Evolutionary conservation across 1,284 basidiomycete species (phyloP).

Genomic region (Jaminaea rosea): DNA sequence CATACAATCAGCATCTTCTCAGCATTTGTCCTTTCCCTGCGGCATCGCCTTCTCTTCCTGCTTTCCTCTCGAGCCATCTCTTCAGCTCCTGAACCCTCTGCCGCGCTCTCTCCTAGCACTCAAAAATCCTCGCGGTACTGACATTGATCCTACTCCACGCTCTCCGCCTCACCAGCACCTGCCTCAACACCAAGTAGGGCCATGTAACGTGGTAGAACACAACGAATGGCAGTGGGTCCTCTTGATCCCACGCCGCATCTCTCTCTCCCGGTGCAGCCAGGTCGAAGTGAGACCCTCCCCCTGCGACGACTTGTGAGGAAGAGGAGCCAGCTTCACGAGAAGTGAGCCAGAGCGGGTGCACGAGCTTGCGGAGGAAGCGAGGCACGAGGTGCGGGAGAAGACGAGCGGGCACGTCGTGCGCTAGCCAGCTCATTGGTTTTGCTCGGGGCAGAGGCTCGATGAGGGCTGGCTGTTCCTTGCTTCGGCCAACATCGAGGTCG

Average conservation of each 20-base stretch:
- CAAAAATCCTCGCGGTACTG: conserved; percentile 31
- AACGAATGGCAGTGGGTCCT: conserved; percentile 27
- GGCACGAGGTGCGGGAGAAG: conserved; percentile 38
- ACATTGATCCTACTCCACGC: conserved; percentile 30
- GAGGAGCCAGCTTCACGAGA: background rate
- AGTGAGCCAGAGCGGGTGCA: conserved; percentile 5
- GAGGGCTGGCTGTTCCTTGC: conserved; percentile 10
- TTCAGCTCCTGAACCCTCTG: too few relatives aligned
- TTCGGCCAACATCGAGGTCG: background rate
- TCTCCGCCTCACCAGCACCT: conserved; percentile 16
- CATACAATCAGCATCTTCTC: too few relatives aligned
- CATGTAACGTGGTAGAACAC: conserved; percentile 31
- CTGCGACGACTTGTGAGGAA: background rate
- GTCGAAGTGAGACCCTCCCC: conserved; percentile 6
- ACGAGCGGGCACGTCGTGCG: conserved; percentile 47
- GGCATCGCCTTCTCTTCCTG: too few relatives aligned
- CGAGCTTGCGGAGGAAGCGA: background rate
- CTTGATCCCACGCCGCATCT: conserved; percentile 17
- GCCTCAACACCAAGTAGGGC: conserved; percentile 24
- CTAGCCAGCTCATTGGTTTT: conserved; percentile 45
- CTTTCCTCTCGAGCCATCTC: too few relatives aligned
- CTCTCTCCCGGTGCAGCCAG: conserved; percentile 9
- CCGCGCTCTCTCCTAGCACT: conserved; percentile 14
- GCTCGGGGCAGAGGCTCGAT: conserved; percentile 20
- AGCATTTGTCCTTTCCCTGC: too few relatives aligned